Evolutionary conservation across 768 basidiomycete species (phyloP), one percentile per base, ranked within the genome.

Genomic region (Mycena haematopus): DNA sequence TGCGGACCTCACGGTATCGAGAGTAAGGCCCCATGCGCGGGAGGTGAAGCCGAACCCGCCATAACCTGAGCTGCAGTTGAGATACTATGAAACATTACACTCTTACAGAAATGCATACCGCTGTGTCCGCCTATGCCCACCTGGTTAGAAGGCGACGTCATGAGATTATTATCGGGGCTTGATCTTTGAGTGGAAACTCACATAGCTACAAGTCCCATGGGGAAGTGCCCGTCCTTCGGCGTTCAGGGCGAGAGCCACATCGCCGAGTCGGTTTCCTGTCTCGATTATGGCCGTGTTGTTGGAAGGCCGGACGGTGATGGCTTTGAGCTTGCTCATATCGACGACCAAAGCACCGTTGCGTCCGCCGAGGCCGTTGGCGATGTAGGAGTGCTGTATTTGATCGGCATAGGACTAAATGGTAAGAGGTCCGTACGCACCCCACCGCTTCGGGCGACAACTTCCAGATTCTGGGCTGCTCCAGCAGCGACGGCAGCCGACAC

Each of bases 131-230:
- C 84, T 58, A 82, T 81, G 1, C 83, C 85, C 21, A 65, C 58
- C 63, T 65, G 40, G 9, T 47, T 31, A 29, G 35, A 49, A 47
- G 15, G 24, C 14, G 58, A n/a, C n/a, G n/a, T n/a, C n/a, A 24
- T 0, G 5, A 52, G 29, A 47, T 44, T 21, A 15, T 35, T 44
- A 45, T 40, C 14, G 6, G 8, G 21, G 17, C 1, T 22, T n/a
- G 25, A 27, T 11, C n/a, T 33, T 19, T 31, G 5, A 17, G 17
- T 38, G 4, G 19, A n/a, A n/a, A 52, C 63, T 35, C 27, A 83
- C 78, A 53, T 80, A 78, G 6, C 83, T 77, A 63, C 85, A 87
- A 1, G 79, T 80, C 0, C 86, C 84, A 65, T 86, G 85, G 8
- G 83, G 81, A 3, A 86, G 40, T 0, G 79, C 85, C 40, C 81